Evolutionary conservation across 805 yeast genomes (phyloP).

Genomic region (Candida boidinii): DNA sequence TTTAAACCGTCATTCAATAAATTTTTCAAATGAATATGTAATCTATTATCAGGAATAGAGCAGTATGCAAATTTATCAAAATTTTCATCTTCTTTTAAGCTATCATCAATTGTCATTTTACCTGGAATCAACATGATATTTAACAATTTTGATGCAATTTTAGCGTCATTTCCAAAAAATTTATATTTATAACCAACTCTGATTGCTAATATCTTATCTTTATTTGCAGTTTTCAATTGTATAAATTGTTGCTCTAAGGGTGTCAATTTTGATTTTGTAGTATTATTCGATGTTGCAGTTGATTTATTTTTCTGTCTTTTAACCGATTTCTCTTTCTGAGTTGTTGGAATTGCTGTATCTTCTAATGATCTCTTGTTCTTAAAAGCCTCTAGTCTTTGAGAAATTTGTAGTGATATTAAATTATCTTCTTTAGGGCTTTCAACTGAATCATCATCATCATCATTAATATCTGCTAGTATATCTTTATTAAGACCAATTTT

Average conservation of each 20-base stretch:
- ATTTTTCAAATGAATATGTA: constrained; percentile 70
- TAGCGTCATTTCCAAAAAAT: constrained; percentile 81
- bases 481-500: not conserved
- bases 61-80: constrained; percentile 69
- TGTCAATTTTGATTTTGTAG: constrained; percentile 34
- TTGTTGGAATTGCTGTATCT: not conserved
- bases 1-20: constrained; percentile 64
- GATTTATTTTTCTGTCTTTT: constrained; percentile 5
- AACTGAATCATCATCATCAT: not conserved
- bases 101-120: constrained; percentile 41
- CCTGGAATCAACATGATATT: constrained; percentile 73
- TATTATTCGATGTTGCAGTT: constrained; percentile 1
- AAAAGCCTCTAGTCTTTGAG: constrained; percentile 1
- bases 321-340: not conserved
- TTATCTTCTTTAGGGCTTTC: no score
- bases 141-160: constrained; percentile 51
- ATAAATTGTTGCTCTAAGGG: constrained; percentile 77
- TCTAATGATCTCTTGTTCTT: not conserved
- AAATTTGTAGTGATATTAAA: no score
- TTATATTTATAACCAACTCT: constrained; percentile 92
- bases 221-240: constrained; percentile 49
- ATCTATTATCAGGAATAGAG: constrained; percentile 70
- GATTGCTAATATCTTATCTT: constrained; percentile 66
- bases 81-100: constrained; percentile 26
- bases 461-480: constrained; percentile 1